phyloP scores from a whole-genome alignment of 106 monocot genomes.

The Dioscorea alata region DNA sequence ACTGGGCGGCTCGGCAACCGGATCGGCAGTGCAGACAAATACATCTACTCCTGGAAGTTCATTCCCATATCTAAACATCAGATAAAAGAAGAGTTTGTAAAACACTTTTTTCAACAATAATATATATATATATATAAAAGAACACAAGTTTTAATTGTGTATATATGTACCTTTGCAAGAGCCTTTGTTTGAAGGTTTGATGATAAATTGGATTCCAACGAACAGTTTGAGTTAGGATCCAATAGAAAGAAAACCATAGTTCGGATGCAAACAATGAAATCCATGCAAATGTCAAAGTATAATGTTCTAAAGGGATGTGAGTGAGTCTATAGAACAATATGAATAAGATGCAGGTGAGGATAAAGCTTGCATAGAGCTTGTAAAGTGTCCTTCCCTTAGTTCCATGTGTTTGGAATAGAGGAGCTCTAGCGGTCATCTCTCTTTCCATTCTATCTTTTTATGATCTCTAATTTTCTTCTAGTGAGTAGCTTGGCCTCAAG shows the following conservation, averaged over 20 bases:
- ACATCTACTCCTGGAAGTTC: slow-evolving; percentile 3
- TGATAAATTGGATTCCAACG: slow-evolving; percentile 39
- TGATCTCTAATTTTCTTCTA: too few relatives aligned
- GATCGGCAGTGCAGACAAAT: slow-evolving; percentile 12
- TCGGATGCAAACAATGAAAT: slow-evolving; percentile 26
- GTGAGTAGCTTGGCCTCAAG: too few relatives aligned
- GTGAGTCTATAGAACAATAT: slow-evolving; percentile 37
- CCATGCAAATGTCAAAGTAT: slow-evolving; percentile 25
- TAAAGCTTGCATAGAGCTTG: slow-evolving; percentile 22
- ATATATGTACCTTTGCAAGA: slow-evolving; percentile 24
- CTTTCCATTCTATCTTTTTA: background rate
- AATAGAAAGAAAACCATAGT: slow-evolving; percentile 48
- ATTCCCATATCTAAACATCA: background rate
- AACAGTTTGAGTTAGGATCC: slow-evolving; percentile 31
- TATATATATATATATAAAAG: too few relatives aligned
- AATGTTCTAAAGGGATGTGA: slow-evolving; percentile 11
- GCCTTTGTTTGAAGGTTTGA: slow-evolving; percentile 30
- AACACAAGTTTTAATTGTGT: too few relatives aligned
- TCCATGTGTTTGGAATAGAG: slow-evolving; percentile 12
- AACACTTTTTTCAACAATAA: too few relatives aligned
- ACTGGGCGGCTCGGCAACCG: background rate
- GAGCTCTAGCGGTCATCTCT: background rate
- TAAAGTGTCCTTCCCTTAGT: slow-evolving; percentile 21
- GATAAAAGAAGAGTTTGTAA: too few relatives aligned
- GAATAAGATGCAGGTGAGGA: slow-evolving; percentile 15